These are phyloP conservation scores for Chytriomyces confervae DNA, from an alignment of 192 early-diverging fungal genomes.

Conservation along the genomic window DNA sequence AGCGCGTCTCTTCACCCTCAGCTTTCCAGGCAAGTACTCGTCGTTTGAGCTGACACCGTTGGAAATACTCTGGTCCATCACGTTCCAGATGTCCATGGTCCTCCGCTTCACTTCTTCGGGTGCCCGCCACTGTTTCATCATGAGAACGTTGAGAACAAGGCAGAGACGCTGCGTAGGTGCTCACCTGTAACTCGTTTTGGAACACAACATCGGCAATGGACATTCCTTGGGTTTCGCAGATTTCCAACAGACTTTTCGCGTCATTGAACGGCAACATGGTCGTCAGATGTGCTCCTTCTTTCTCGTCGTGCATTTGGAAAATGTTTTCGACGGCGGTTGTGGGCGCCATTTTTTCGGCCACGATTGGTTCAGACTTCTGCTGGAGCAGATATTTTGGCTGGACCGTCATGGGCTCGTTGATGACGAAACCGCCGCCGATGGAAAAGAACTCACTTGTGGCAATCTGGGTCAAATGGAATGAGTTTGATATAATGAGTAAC, in stretches of 20 bases:
- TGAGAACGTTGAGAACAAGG: neutral
- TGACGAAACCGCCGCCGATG: constrained; percentile 94
- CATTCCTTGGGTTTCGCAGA: constrained; percentile 81
- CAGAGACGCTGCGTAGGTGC: too few relatives aligned
- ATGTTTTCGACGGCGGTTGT: constrained; percentile 54
- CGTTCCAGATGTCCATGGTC: constrained; percentile 82
- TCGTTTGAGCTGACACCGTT: constrained; percentile 49
- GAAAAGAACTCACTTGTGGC: constrained; percentile 95
- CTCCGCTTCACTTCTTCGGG: constrained; percentile 77
- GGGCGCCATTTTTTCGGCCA: neutral
- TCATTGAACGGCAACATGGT: constrained; percentile 85
- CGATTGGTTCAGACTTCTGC: neutral
- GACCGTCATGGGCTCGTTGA: constrained; percentile 84
- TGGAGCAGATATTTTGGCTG: neutral
- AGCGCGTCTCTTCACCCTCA: constrained; percentile 81
- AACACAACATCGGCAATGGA: constrained; percentile 93
- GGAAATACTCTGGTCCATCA: constrained; percentile 80
- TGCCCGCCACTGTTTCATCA: constrained; percentile 70
- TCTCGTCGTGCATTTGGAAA: constrained; percentile 50
- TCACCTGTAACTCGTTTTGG: constrained; percentile 75
- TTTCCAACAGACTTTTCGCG: constrained; percentile 73
- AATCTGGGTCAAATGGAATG: constrained; percentile 31
- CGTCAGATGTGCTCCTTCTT: constrained; percentile 36
- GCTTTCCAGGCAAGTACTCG: constrained; percentile 73
- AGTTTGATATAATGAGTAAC: too few relatives aligned